phyloP scores from a whole-genome alignment of 2,329 filamentous ascomycete genomes.

The Ceratocystis cubensis region DNA sequence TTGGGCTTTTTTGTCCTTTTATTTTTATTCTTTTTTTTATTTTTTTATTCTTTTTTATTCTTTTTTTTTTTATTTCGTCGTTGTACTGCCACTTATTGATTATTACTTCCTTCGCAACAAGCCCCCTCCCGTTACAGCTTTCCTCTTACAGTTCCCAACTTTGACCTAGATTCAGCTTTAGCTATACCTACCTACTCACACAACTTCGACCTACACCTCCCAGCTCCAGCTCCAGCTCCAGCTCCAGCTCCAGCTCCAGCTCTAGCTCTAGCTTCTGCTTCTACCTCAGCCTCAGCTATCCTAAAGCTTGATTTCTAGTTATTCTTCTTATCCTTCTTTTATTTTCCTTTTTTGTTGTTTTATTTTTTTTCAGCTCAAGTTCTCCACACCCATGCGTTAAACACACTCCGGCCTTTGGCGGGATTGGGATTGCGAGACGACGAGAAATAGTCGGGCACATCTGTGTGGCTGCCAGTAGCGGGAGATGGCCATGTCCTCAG shows the following conservation, averaged over 20 bases:
- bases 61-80: neutral
- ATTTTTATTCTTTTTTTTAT: neutral
- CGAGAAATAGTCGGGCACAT: conserved; percentile 2
- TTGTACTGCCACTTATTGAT: neutral
- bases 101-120: neutral
- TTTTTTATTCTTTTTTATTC: neutral
- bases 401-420: conserved; percentile 13
- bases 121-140: neutral
- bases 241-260: neutral
- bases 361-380: conserved; percentile 1
- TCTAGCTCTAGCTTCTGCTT: neutral
- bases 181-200: neutral
- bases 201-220: neutral
- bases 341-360: conserved; percentile 6
- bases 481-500: conserved; percentile 18
- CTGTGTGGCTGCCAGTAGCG: conserved; percentile 8
- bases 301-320: conserved; percentile 1
- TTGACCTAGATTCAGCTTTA: neutral
- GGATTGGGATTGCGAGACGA: conserved; percentile 12
- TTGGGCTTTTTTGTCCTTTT: neutral
- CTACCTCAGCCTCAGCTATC: conserved; percentile 8
- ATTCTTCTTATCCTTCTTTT: conserved; percentile 13
- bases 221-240: neutral
- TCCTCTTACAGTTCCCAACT: conserved; percentile 1
- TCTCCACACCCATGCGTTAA: conserved; percentile 15